Conservation (phyloP, 2,329 filamentous ascomycete genomes). For the Aspergillus sp. region DNA sequence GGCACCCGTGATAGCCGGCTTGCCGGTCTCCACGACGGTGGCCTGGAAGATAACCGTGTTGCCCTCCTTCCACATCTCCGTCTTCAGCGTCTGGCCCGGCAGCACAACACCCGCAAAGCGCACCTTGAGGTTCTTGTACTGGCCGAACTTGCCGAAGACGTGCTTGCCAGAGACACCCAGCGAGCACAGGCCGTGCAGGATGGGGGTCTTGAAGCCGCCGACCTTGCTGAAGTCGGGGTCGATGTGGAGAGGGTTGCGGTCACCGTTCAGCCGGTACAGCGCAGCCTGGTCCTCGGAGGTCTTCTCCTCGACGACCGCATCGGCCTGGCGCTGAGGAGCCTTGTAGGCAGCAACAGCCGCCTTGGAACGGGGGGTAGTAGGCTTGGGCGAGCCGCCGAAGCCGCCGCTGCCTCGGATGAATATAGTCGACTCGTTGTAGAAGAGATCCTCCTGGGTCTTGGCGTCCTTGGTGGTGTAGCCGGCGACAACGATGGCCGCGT, state of each 20-base stretch:
- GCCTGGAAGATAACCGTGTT: conserved; percentile 73
- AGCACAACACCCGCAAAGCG: conserved; percentile 78
- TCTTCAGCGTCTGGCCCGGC: conserved; percentile 80
- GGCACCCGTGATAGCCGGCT: conserved; percentile 71
- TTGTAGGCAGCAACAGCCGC: conserved; percentile 70
- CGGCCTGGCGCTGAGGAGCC: conserved; percentile 66
- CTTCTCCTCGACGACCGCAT: conserved; percentile 72
- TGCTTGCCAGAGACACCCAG: conserved; percentile 90
- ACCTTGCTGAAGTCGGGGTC: conserved; percentile 91
- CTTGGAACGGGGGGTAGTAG: conserved; percentile 59
- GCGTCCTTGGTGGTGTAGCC: conserved; percentile 77
- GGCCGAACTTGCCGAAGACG: conserved; percentile 72
- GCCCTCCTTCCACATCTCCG: conserved; percentile 90
- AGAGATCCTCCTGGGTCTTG: conserved; percentile 76
- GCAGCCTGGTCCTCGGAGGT: conserved; percentile 88
- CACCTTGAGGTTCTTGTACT: conserved; percentile 86
- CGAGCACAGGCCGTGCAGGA: conserved; percentile 92
- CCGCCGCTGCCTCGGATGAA: conserved; percentile 88
- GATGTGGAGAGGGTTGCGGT: conserved; percentile 93
- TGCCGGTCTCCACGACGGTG: conserved; percentile 86
- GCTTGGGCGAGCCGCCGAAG: conserved; percentile 74
- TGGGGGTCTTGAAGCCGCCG: conserved; percentile 87
- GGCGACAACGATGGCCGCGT: conserved; percentile 70
- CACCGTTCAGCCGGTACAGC: conserved; percentile 84
- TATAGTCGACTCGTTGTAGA: conserved; percentile 93